Conservation (phyloP, 495 filamentous ascomycete species). For the Hypoxylon lenormandii region DNA sequence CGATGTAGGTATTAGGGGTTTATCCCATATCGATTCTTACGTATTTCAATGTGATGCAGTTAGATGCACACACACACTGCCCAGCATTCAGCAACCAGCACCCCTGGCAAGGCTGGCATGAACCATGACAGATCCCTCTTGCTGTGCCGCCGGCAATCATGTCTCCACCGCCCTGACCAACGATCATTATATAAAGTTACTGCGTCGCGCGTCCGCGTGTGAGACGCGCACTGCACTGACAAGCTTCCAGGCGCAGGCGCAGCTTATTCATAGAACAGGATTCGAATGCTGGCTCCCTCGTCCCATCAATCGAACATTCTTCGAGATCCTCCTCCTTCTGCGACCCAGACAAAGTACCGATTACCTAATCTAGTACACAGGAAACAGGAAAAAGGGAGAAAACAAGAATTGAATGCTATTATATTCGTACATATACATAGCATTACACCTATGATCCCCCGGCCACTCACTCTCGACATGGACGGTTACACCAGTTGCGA, state of each 20-base stretch:
- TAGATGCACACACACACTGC: neutral
- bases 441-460: conserved; percentile 31
- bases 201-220: conserved; percentile 37
- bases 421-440: too few relatives aligned
- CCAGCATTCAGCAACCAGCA: too few relatives aligned
- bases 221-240: conserved; percentile 44
- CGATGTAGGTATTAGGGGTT: too few relatives aligned
- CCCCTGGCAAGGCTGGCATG: conserved; percentile 35
- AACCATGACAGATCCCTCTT: conserved; percentile 34
- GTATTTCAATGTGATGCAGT: conserved; percentile 35
- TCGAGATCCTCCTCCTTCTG: conserved; percentile 26
- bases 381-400: neutral
- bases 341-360: conserved; percentile 9
- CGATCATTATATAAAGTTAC: conserved; percentile 44
- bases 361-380: conserved; percentile 29
- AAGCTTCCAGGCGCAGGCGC: conserved; percentile 32
- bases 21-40: neutral
- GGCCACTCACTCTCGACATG: conserved; percentile 29
- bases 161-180: conserved; percentile 32
- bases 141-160: conserved; percentile 39
- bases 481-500: conserved; percentile 49
- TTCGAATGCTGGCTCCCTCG: conserved; percentile 36
- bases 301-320: conserved; percentile 32
- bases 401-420: conserved; percentile 19
- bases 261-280: conserved; percentile 48